Base-by-base conservation (phyloP, 2,329 filamentous ascomycete genomes). In the Rugonectria rugulosa region DNA sequence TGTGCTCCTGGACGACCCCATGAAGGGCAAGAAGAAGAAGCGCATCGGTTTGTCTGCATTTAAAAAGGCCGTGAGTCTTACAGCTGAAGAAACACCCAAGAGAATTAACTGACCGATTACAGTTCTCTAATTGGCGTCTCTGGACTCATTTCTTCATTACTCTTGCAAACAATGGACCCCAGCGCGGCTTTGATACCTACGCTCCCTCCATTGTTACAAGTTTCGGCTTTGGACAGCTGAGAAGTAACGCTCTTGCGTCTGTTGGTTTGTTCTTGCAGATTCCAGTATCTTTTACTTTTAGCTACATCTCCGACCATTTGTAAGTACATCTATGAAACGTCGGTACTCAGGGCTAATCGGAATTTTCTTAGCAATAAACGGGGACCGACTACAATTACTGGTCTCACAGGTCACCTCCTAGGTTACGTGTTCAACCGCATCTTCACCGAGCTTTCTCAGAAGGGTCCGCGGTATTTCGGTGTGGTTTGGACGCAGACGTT, bases 401-500 rank as follows among this genome's bases (percentile, higher is more conserved):
- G 79, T 20, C 62, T 84, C 21, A 75, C 68, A 50, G 73, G 74
- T 60, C 78, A 82, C 52, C 61, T 83, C 23, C 67, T 83, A 7
- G 81, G 79, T 40, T 83, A 83, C 57, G 72, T 83, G 47, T 79
- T 84, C 70, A 83, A 83, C 65, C 78, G 81, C 17, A 73, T 73
- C 61, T 83, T 84, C 62, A 81, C 80, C 0, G 75, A 79, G 52
- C 62, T 80, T 17, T 65, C 63, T 15, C 67, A 68, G 29, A 73
- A 73, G 8, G 77, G 78, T 3, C 72, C 78, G 1, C 72, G 75
- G 4, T 83, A 82, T 67, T 83, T 84, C 57, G 81, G 80, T 24
- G 80, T 84, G 3, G 76, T 84, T 19, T 83, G 79, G 79, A 84
- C 80, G 0, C 81, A 84, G 62, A 77, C 73, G 0, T 83, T 84